phyloP scores from a whole-genome alignment of 2,329 filamentous ascomycete species.

The Paecilomyces fulvus region DNA sequence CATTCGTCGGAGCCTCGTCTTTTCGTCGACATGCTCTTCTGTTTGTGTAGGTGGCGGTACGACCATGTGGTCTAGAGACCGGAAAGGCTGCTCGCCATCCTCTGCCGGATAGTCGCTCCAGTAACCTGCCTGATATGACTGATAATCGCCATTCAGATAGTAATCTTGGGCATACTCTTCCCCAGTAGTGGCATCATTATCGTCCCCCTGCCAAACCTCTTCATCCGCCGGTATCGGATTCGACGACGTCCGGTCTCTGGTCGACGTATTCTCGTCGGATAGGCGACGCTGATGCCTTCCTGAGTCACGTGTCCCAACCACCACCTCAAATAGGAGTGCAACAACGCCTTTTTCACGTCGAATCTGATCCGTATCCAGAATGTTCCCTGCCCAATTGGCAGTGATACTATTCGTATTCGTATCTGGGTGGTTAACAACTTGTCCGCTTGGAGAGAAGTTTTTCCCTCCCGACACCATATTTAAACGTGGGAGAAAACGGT shows the following conservation, averaged over 20 bases:
- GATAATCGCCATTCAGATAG: conserved; percentile 13
- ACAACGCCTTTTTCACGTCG: conserved; percentile 89
- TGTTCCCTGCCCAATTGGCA: conserved; percentile 47
- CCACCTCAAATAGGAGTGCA: conserved; percentile 72
- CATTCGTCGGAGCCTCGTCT: conserved; percentile 67
- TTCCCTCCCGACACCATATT: conserved; percentile 42
- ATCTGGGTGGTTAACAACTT: conserved; percentile 24
- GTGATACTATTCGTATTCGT: conserved; percentile 26
- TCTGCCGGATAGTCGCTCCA: conserved; percentile 18
- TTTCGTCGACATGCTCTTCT: conserved; percentile 65
- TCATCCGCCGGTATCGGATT: conserved; percentile 13
- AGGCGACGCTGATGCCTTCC: conserved; percentile 43
- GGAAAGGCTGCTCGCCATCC: conserved; percentile 15
- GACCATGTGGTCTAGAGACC: conserved; percentile 15
- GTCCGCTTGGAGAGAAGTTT: conserved; percentile 35
- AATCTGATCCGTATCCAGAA: conserved; percentile 80
- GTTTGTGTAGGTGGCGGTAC: conserved; percentile 38
- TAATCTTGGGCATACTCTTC: conserved; percentile 18
- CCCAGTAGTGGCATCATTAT: conserved; percentile 9
- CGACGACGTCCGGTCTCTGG: conserved; percentile 22
- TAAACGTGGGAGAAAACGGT: conserved; percentile 52
- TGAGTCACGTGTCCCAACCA: conserved; percentile 79
- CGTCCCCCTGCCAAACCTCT: conserved; percentile 20
- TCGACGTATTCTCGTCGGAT: conserved; percentile 23
- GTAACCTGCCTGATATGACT: conserved; percentile 13